A percentile compares a stretch with the other conserved stretches of the same genome.
Evolutionary conservation across 352 stramenopile genomes (phyloP).

Genomic region (Vaucheria bursata): DNA sequence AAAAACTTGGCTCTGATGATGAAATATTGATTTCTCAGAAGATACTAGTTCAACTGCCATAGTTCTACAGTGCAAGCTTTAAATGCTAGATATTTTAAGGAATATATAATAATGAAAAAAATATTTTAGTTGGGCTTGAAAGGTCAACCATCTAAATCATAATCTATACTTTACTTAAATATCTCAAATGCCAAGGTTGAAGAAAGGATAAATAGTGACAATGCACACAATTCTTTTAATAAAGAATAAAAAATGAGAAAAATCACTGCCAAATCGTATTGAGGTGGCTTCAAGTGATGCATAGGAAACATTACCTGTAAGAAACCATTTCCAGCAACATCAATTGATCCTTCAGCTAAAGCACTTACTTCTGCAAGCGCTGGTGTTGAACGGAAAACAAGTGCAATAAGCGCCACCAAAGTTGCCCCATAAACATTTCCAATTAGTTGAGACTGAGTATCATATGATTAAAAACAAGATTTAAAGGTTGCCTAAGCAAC

Average conservation of each 20-base stretch:
- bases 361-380: not conserved
- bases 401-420: not conserved
- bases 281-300: not conserved
- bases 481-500: not conserved
- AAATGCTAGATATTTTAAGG: too few relatives aligned
- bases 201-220: not conserved
- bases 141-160: not conserved
- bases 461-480: not conserved
- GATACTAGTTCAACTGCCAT: too few relatives aligned
- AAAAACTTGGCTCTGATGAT: too few relatives aligned
- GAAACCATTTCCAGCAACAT: not conserved
- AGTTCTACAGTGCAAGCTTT: too few relatives aligned
- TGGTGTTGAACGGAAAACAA: not conserved
- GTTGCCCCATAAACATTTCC: not conserved
- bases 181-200: not conserved
- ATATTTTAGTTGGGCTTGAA: not conserved
- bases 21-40: too few relatives aligned
- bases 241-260: not conserved
- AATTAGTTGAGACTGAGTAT: not conserved
- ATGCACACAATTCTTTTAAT: not conserved
- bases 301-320: too few relatives aligned
- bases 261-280: not conserved
- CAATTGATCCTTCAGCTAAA: not conserved
- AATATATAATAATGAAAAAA: too few relatives aligned
- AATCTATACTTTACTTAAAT: not conserved